Evolutionary conservation across 2,329 filamentous ascomycete genomes (phyloP), one percentile per base, ranked within the genome.

Genomic region (Monosporascus sp.): DNA sequence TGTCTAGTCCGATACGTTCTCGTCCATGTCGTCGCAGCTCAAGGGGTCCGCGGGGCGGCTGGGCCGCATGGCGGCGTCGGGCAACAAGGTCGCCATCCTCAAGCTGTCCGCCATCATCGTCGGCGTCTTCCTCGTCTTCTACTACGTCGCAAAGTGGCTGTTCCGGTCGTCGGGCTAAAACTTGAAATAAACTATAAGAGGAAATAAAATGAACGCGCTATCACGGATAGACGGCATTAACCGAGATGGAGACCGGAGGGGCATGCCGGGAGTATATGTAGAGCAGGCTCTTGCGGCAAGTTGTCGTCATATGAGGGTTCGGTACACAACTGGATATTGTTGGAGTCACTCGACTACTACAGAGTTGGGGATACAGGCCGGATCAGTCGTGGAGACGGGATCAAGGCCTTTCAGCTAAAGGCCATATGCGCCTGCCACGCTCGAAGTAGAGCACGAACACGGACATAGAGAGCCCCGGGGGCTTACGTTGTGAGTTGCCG

Each of bases 81-180:
- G 94, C 49, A 96, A 97, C 72, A 93, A 90, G 64, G 82, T 96
- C 41, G 93, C 94, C 17, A 87, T 97, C 39, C 72, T 99, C 56
- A 97, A 97, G 71, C 77, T 99, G 48, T 85, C 91, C 0, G 93
- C 83, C 24, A 95, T 97, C 39, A 79, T 96, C 24, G 80, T 93
- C 44, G 90, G 74, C 6, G 71, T 75, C 8, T 85, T 95, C 47
- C 63, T 97, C 50, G 70, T 91, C 52, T 66, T 96, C 39, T 97
- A 89, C 72, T 91, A 91, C 66, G 72, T 87, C 14, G 73, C 80
- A 60, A 82, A 82, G 60, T 77, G 85, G 69, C 74, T 90, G 51
- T 81, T 89, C 55, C 83, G 63, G 72, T 39, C 25, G 4, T n/a
- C 35, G 39, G 18, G 31, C 24, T 44, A 6, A 37, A n/a, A 18